A percentile compares a stretch with the other conserved stretches of the same genome.
Evolutionary conservation across 2,329 filamentous ascomycete species (phyloP).

Genomic region (Orbilia oligospora): DNA sequence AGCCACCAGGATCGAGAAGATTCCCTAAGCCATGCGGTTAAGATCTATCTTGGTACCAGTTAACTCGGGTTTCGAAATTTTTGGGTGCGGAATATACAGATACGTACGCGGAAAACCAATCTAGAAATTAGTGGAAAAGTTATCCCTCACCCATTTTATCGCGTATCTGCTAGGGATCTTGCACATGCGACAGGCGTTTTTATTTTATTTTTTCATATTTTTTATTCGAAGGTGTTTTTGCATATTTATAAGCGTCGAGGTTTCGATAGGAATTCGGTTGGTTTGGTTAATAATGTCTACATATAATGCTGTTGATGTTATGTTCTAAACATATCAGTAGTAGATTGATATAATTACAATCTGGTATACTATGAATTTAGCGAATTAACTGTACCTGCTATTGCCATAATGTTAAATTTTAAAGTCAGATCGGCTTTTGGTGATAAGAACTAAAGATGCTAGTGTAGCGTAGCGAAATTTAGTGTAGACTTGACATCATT

Average conservation of each 20-base stretch:
- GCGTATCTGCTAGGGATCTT: neutral
- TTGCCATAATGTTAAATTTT: too few relatives aligned
- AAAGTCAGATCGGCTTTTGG: too few relatives aligned
- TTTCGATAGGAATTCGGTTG: neutral
- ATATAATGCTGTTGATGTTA: neutral
- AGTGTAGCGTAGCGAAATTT: too few relatives aligned
- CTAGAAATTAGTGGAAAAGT: neutral
- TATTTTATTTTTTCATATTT: neutral
- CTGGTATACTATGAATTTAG: neutral
- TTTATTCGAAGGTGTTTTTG: too few relatives aligned
- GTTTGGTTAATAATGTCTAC: neutral
- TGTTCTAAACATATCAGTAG: neutral
- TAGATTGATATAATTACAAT: neutral
- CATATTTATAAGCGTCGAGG: neutral
- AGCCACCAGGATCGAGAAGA: conserved; percentile 17
- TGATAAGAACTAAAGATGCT: too few relatives aligned
- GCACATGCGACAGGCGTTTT: neutral
- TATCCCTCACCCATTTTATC: neutral
- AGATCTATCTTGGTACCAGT: conserved; percentile 6
- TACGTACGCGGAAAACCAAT: neutral
- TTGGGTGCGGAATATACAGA: neutral
- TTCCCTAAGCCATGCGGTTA: conserved; percentile 29
- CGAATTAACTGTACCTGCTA: neutral
- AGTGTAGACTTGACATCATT: neutral
- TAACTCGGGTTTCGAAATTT: neutral